Percentiles rank a stretch among this genome's conserved stretches.
These are phyloP conservation scores for Saccharum hybrid DNA, from an alignment of 202 grass and related monocot species.

Conservation along the genomic window DNA sequence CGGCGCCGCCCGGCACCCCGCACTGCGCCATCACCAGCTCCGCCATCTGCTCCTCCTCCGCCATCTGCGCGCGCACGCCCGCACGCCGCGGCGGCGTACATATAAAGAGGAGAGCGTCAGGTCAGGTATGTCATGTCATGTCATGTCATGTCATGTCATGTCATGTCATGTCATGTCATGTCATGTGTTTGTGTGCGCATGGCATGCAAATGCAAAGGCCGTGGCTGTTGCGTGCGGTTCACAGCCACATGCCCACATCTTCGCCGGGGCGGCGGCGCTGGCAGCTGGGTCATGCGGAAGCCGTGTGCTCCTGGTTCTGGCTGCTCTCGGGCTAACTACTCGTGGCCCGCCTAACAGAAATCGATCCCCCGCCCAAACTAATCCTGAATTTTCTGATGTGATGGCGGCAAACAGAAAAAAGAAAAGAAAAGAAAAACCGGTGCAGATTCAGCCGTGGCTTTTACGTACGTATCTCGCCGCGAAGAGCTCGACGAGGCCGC, in stretches of 20 bases:
- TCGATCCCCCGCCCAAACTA: background rate
- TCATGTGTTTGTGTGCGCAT: conserved; percentile 39
- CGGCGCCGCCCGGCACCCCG: conserved; percentile 39
- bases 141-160: too few species aligned
- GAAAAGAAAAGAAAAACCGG: background rate
- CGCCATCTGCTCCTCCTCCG: conserved; percentile 77
- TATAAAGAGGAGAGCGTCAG: background rate
- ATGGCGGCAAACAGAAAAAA: background rate
- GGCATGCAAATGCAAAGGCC: conserved; percentile 50
- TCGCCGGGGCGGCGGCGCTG: background rate
- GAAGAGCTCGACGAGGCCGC: conserved; percentile 84
- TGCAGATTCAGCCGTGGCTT: background rate
- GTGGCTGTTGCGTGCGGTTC: conserved; percentile 61
- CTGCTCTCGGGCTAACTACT: conserved; percentile 41
- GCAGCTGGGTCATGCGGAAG: conserved; percentile 49
- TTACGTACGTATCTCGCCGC: conserved; percentile 62
- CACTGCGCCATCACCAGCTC: conserved; percentile 79
- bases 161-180: background rate
- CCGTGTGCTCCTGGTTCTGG: conserved; percentile 17
- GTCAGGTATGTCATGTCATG: background rate
- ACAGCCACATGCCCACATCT: conserved; percentile 5
- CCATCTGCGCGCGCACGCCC: conserved; percentile 50
- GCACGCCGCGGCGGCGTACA: background rate
- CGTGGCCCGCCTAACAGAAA: conserved; percentile 30
- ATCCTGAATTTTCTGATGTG: background rate